phyloP scores from a whole-genome alignment of 2,329 filamentous ascomycete species.

The Penicillium sp. region DNA sequence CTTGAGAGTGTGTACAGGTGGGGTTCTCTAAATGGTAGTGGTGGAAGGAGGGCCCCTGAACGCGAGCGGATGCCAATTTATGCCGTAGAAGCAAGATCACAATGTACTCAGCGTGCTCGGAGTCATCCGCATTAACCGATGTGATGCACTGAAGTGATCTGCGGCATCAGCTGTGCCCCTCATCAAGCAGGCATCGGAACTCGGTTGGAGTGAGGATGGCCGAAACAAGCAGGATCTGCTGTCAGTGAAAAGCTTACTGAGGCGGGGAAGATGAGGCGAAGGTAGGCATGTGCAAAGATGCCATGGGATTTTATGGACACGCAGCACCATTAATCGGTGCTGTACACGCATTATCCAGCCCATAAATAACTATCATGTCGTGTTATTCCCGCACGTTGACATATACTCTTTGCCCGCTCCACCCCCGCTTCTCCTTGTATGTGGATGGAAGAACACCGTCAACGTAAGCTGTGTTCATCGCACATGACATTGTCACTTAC shows the following conservation, averaged over 20 bases:
- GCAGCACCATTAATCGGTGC: too few species aligned
- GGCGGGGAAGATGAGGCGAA: too few species aligned
- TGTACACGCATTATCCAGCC: too few species aligned
- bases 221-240: not conserved
- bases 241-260: not conserved
- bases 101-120: not conserved
- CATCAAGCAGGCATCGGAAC: constrained; percentile 7
- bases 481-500: too few species aligned
- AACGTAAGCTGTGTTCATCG: too few species aligned
- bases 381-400: too few species aligned
- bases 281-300: too few species aligned
- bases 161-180: not conserved
- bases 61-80: not conserved
- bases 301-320: too few species aligned
- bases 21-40: not conserved
- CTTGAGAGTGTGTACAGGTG: not conserved
- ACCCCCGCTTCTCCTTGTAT: too few species aligned
- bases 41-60: not conserved
- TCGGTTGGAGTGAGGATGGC: constrained; percentile 3
- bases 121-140: not conserved
- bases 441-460: too few species aligned
- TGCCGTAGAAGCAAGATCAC: not conserved
- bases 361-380: too few species aligned
- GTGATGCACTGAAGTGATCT: not conserved
- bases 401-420: too few species aligned